Base-by-base conservation (phyloP, 345 rosid genomes). In the Arabidopsis arenosa region DNA sequence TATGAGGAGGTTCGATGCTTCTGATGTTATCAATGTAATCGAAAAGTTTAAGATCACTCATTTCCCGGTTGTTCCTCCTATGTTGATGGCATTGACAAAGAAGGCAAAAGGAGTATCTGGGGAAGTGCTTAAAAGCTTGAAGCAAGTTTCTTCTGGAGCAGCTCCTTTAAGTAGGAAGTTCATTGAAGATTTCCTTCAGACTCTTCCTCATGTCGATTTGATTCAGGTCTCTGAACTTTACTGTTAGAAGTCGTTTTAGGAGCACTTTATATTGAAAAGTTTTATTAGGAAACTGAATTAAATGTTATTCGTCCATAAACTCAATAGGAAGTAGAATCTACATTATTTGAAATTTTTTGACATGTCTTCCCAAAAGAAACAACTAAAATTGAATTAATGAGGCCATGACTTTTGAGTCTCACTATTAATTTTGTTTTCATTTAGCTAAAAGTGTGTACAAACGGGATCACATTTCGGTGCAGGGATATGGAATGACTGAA, bases 401-500 rank as follows among this genome's bases (percentile, higher is more conserved):
- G 62, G 18, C 57, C 43, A 17, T 47, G 18, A 17, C 7, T 48
- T 64, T 49, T 40, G 18, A 13, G 12, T 62, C 2, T 2, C 51
- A 35, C 33, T 62, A 12, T 26, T 11, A 11, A 23, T 48, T 65
- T 70, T n/a, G 4, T 43, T 56, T 10, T 2, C 11, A 0, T 5
- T 58, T 59, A 5, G 37, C 43, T 39, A 44, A 70, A 28, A 11
- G 53, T 48, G n/a, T 23, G 0, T 13, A n/a, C 49, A 0, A 21
- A 7, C 49, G 49, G 68, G 12, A n/a, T 65, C 40, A 14, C 3
- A 4, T 61, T 51, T 26, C 66, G 65, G 56, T 73, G 9, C 69
- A 93, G 98, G 98, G 98, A 33, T 91, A 91, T 82, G 98, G 97
- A 33, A 75, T 91, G 93, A 88, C 98, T 1, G 97, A 93, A 74